These are phyloP conservation scores for Zoysia japonica DNA, from an alignment of 176 grass and related monocot species.

Conservation along the genomic window DNA sequence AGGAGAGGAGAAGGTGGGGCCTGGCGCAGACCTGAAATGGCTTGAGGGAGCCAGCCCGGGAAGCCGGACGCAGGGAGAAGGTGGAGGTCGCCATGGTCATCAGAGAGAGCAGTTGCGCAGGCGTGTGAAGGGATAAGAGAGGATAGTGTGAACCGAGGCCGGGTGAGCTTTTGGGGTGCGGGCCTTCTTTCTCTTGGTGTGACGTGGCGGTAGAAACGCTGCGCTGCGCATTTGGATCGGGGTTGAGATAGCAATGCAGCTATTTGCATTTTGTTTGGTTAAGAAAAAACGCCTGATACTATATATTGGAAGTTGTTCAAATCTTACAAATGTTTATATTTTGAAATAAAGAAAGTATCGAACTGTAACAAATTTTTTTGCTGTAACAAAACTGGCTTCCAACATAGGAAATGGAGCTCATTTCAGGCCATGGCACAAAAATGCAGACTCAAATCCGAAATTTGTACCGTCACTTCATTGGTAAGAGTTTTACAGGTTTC, in stretches of 20 bases:
- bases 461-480: neutral
- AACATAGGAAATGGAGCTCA: too few species aligned
- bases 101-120: neutral
- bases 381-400: too few species aligned
- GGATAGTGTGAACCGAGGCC: conserved; percentile 11
- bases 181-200: neutral
- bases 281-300: too few species aligned
- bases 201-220: neutral
- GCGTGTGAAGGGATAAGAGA: neutral
- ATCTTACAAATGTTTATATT: too few species aligned
- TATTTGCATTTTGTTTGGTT: neutral
- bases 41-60: conserved; percentile 13
- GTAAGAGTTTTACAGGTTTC: neutral
- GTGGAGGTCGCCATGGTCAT: conserved; percentile 71
- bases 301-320: too few species aligned
- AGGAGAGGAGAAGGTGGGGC: conserved; percentile 7
- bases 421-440: too few species aligned
- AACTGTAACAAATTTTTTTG: too few species aligned
- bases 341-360: too few species aligned
- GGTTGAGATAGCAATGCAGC: neutral
- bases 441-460: too few species aligned
- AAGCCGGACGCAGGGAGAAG: conserved; percentile 41
- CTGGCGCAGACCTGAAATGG: conserved; percentile 5
- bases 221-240: conserved; percentile 28
- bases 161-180: neutral